A percentile compares a stretch with the other conserved stretches of the same genome.
These are phyloP conservation scores for Poronia punctata DNA, from an alignment of 495 filamentous ascomycete species.

Conservation along the genomic window DNA sequence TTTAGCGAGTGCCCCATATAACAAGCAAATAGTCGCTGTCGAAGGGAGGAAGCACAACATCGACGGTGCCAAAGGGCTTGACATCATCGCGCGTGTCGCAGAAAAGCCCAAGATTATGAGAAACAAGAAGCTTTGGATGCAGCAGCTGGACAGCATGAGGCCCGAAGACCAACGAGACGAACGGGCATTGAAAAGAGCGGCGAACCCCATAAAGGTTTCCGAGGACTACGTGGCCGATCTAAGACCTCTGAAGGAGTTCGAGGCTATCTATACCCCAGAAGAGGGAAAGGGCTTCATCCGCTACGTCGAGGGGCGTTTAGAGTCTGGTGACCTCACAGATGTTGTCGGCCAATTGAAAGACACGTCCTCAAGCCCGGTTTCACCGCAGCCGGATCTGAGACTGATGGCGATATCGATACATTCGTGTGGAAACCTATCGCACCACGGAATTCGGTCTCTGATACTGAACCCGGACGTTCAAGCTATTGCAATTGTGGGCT, in stretches of 20 bases:
- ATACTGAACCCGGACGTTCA: constrained; percentile 73
- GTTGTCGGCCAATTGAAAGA: constrained; percentile 40
- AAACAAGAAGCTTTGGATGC: constrained; percentile 68
- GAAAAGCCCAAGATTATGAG: constrained; percentile 59
- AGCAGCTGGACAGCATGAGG: constrained; percentile 32
- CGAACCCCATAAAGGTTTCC: constrained; percentile 26
- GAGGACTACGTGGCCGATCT: constrained; percentile 36
- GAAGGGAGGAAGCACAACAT: constrained; percentile 84
- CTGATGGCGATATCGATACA: constrained; percentile 92
- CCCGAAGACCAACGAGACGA: constrained; percentile 33
- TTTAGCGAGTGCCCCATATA: constrained; percentile 76
- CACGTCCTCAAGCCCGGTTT: constrained; percentile 20
- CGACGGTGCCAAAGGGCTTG: constrained; percentile 72
- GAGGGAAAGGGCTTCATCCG: constrained; percentile 60
- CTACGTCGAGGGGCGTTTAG: constrained; percentile 54
- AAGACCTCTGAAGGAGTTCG: constrained; percentile 37
- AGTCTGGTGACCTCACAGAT: constrained; percentile 53
- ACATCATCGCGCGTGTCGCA: constrained; percentile 65
- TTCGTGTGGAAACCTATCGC: constrained; percentile 94
- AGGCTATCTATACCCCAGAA: constrained; percentile 37
- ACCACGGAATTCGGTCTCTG: constrained; percentile 84
- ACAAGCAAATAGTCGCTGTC: constrained; percentile 80
- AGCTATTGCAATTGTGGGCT: constrained; percentile 89
- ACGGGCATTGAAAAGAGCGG: constrained; percentile 31
- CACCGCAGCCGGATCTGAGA: constrained; percentile 31